These are phyloP conservation scores for Malus hybrid DNA, from an alignment of 331 rosid genomes.

Conservation along the genomic window DNA sequence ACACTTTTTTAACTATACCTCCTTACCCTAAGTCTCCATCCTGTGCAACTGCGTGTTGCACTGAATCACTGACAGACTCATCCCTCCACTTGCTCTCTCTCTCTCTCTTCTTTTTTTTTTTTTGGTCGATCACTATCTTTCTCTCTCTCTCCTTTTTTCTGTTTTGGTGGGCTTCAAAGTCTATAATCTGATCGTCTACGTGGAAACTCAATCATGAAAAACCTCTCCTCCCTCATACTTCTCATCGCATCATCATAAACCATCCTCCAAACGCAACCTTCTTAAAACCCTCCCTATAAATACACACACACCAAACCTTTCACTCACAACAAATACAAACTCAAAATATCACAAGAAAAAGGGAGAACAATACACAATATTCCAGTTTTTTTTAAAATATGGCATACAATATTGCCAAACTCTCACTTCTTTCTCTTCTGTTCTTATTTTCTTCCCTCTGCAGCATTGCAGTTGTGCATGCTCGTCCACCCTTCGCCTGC, in stretches of 20 bases:
- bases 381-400: not conserved
- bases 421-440: not conserved
- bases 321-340: not conserved
- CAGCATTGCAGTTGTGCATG: conserved; percentile 6
- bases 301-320: not conserved
- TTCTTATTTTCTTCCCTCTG: not conserved
- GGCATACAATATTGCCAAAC: not conserved
- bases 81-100: not conserved
- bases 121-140: not conserved
- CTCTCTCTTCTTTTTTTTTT: not conserved
- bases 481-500: conserved; percentile 73
- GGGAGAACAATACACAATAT: conserved; percentile 6
- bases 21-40: conserved; percentile 9
- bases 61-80: conserved; percentile 21
- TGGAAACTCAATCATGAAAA: conserved; percentile 52
- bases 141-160: not conserved
- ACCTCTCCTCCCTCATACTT: not conserved
- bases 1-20: not conserved
- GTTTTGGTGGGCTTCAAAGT: conserved; percentile 9
- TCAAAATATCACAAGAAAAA: not conserved
- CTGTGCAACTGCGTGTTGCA: conserved; percentile 36
- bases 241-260: not conserved
- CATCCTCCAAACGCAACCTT: conserved; percentile 12
- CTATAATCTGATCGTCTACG: conserved; percentile 29
- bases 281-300: not conserved